phyloP scores from a whole-genome alignment of 2,329 filamentous ascomycete species.

The Talaromyces sp. region DNA sequence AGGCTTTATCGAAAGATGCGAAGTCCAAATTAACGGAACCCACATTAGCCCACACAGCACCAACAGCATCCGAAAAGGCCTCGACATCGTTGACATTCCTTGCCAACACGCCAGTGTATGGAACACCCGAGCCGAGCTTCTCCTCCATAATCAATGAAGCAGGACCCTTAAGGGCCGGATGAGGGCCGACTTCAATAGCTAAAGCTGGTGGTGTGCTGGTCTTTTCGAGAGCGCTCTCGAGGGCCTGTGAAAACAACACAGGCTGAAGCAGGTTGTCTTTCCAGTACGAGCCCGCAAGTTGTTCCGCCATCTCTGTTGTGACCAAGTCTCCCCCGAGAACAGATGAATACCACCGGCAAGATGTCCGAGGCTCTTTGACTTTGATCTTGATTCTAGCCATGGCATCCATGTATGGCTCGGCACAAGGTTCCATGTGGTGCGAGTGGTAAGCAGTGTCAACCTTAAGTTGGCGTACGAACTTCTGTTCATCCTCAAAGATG shows the following conservation, averaged over 20 bases:
- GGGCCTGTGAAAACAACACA: slow-evolving; percentile 33
- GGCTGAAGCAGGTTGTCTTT: slow-evolving; percentile 33
- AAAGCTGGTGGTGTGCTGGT: background rate
- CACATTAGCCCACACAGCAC: slow-evolving; percentile 23
- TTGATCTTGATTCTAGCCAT: background rate
- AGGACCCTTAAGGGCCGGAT: slow-evolving; percentile 31
- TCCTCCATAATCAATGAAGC: slow-evolving; percentile 20
- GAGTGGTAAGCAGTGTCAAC: slow-evolving; percentile 44
- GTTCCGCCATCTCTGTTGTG: background rate
- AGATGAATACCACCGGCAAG: slow-evolving; percentile 18
- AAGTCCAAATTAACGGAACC: slow-evolving; percentile 15
- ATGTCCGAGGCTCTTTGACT: background rate
- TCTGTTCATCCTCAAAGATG: slow-evolving; percentile 27
- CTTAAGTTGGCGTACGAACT: slow-evolving; percentile 35
- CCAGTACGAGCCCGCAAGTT: slow-evolving; percentile 29
- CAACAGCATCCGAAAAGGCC: slow-evolving; percentile 19
- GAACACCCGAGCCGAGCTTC: background rate
- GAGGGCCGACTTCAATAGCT: slow-evolving; percentile 32
- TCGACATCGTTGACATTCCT: slow-evolving; percentile 19
- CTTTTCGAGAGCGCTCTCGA: slow-evolving; percentile 17
- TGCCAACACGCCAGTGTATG: slow-evolving; percentile 19
- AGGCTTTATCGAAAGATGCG: background rate
- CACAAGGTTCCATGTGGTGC: slow-evolving; percentile 37
- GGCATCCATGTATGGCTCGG: slow-evolving; percentile 26
- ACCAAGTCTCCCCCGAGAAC: slow-evolving; percentile 6